phyloP scores from a whole-genome alignment of 371 early-diverging fungal species.

The Blakeslea trispora region DNA sequence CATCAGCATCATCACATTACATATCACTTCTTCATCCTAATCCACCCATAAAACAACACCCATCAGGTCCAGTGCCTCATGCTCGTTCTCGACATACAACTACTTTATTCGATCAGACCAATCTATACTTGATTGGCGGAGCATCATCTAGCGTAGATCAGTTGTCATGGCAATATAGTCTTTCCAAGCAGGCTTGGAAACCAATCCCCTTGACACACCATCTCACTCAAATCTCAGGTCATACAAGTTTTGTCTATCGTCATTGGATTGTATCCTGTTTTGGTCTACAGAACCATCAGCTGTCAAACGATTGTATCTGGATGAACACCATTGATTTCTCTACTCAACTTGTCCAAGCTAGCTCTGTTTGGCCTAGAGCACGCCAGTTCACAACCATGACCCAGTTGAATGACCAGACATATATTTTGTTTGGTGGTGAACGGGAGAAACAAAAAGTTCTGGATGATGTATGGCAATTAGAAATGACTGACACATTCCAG shows the following conservation, averaged over 20 bases:
- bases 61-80: no score
- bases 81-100: no score
- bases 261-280: constrained; percentile 27
- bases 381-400: constrained; percentile 12
- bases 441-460: constrained; percentile 1
- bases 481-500: constrained; percentile 1
- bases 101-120: no score
- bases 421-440: constrained; percentile 18
- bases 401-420: not conserved
- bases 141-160: no score
- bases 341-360: not conserved
- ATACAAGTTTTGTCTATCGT: constrained; percentile 11
- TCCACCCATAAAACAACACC: no score
- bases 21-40: no score
- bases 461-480: constrained; percentile 20
- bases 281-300: not conserved
- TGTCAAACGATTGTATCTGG: constrained; percentile 4
- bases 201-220: no score
- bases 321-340: not conserved
- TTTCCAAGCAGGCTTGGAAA: no score
- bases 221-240: no score
- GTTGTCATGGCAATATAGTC: no score
- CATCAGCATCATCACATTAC: no score
- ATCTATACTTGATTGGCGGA: no score
- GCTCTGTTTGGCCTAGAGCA: not conserved